Base-by-base conservation (phyloP, 768 basidiomycete species). In the Strobilomyces echinocephalus region DNA sequence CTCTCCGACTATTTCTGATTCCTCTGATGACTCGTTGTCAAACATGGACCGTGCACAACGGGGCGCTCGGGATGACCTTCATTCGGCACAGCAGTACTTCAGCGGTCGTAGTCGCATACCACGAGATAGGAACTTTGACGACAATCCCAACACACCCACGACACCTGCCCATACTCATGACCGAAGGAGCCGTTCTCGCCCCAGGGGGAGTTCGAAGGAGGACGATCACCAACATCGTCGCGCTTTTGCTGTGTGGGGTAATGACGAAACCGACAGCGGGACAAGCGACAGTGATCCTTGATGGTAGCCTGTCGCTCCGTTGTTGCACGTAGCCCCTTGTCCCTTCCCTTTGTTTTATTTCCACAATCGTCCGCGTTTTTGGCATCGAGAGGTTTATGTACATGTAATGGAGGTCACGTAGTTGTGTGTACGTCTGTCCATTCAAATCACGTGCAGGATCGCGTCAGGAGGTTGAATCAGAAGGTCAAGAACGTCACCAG, bases 191-290 rank as follows among this genome's bases (percentile, higher is more conserved):
- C 48, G 58, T 40, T 33, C 53, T 46, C 61, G 61, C 2, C 30
- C 45, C 20, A 52, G 59, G 48, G 49, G n/a, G 5, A 56, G 34
- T 38, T 42, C 44, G 39, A 63, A 26, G 46, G 70, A 65, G 30
- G 52, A 52, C 26, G 65, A 67, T 18, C 63, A 62, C 34, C 65
- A 69, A 26, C 64, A 66, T 30, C 77, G 68, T 43, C 74, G 81
- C 34, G 85, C 87, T 8, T 93, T 93, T 62, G 91, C 91, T 18
- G 88, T 89, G 11, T 90, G 84, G 82, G 91, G 91, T 1, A 86
- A 90, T 38, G 91, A 93, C 63, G 91, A 92, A 69, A 91, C 87
- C 51, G 91, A 93, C 60, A 89, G 87, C 65, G 86, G 85, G 62
- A 77, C 88, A 14, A 91, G 88, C 57, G 89, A 91, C 61, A 84